These are phyloP conservation scores for Syzygium syzygioides DNA, from an alignment of 441 rosid genomes.

Conservation along the genomic window DNA sequence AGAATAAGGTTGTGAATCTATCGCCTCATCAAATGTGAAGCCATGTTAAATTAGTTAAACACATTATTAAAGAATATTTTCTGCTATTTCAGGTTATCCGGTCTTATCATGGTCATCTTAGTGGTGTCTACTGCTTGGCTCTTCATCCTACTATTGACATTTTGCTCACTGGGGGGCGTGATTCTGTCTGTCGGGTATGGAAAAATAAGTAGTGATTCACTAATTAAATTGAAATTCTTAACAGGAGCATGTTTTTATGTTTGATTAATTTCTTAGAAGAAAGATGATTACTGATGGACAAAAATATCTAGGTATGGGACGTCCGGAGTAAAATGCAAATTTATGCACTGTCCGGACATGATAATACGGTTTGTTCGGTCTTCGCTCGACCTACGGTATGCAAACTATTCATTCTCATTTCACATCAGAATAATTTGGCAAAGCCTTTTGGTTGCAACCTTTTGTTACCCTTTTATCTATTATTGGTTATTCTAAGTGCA, in stretches of 20 bases:
- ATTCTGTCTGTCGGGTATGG: conserved; percentile 96
- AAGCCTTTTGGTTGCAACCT: background rate
- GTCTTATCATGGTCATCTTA: conserved; percentile 97
- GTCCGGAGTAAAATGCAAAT: conserved; percentile 94
- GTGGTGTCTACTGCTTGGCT: conserved; percentile 98
- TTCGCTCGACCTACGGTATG: conserved; percentile 88
- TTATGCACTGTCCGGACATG: conserved; percentile 93
- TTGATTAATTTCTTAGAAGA: background rate
- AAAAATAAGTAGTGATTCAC: background rate
- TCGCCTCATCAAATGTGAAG: background rate
- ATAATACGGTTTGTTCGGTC: conserved; percentile 95
- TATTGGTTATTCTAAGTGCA: background rate
- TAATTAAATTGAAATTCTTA: background rate
- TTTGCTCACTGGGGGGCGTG: conserved; percentile 93
- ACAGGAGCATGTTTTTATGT: background rate
- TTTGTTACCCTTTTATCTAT: background rate
- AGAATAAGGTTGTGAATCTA: conserved; percentile 67
- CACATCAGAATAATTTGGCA: background rate
- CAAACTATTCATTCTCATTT: background rate
- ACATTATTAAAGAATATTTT: background rate
- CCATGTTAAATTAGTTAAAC: background rate
- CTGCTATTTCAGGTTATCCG: conserved; percentile 61
- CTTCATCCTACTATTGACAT: conserved; percentile 91
- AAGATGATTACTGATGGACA: background rate
- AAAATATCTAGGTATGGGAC: conserved; percentile 81